Evolutionary conservation across 768 basidiomycete species (phyloP), one percentile per base, ranked within the genome.

Genomic region (Naganishia vaughanmartiniae): DNA sequence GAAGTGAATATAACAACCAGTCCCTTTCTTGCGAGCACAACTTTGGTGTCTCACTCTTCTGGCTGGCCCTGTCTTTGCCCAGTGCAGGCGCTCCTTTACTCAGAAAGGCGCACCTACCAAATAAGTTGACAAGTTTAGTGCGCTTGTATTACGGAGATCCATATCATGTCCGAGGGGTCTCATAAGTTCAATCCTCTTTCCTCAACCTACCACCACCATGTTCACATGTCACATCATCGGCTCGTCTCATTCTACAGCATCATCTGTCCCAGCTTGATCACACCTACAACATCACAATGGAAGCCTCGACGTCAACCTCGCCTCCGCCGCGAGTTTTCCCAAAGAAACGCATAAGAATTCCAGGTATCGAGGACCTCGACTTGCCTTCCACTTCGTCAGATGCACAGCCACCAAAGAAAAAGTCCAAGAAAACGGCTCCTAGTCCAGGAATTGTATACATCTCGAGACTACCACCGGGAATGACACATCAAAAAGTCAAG

Each of bases 401-500:
- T 24, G 33, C 57, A 46, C 39, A 63, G 42, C 60, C 36, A 12
- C 3, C 53, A 15, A 67, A n/a, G 66, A 54, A 39, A 26, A 31
- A 57, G 34, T 11, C 63, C 3, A 79, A 77, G 67, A 77, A 75
- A 36, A 48, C 34, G 1, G 9, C 54, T 0, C 72, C 66, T 0
- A 74, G 74, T 9, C 81, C 93, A 24, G 94, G 94, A 0, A 88
- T 97, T 65, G 83, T 98, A 58, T 99, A 98, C 81, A 92, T 99
- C 53, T 96, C 93, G 19, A 86, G 96, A 36, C 90, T 98, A 76
- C 96, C 96, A 2, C 96, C 96, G 17, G 95, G 93, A 1, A 98
- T 99, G 96, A 91, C 90, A 26, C 96, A 96, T 33, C 86, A 90
- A 12, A 97, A 98, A 82, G 91, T 98, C 45, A 89, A 93, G 70